A percentile compares a stretch with the other conserved stretches of the same genome.
Evolutionary conservation across 2,329 filamentous ascomycete genomes (phyloP).

Genomic region (Amauroascus niger): DNA sequence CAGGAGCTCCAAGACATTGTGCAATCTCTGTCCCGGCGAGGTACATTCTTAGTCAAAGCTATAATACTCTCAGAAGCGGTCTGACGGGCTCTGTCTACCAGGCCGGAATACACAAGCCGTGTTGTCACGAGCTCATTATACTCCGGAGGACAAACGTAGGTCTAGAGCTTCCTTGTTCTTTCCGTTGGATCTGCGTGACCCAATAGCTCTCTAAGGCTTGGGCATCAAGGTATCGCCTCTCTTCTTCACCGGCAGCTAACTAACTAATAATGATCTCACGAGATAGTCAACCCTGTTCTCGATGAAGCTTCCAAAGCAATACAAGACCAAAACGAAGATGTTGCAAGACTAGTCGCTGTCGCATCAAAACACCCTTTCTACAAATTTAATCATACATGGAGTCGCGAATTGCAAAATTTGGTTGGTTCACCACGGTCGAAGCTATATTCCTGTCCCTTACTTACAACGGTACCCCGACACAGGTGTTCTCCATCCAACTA

Average conservation of each 20-base stretch:
- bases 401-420: slow-evolving; percentile 70
- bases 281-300: slow-evolving; percentile 57
- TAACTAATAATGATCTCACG: neutral
- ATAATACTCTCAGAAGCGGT: neutral
- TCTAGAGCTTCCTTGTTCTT: slow-evolving; percentile 13
- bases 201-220: neutral
- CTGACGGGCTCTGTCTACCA: slow-evolving; percentile 19
- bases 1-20: slow-evolving; percentile 69
- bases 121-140: slow-evolving; percentile 82
- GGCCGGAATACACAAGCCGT: slow-evolving; percentile 71
- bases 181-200: neutral
- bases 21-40: slow-evolving; percentile 69
- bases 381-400: slow-evolving; percentile 91
- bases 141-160: slow-evolving; percentile 55
- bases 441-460: slow-evolving; percentile 26
- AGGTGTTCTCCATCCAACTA: slow-evolving; percentile 51
- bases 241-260: neutral
- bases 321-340: slow-evolving; percentile 58
- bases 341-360: slow-evolving; percentile 59
- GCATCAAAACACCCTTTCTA: slow-evolving; percentile 90
- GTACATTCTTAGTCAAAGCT: slow-evolving; percentile 28
- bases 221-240: neutral
- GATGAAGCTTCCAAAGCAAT: slow-evolving; percentile 60
- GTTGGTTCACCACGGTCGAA: slow-evolving; percentile 40
- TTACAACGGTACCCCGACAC: slow-evolving; percentile 25